Conservation (phyloP, 192 early-diverging fungal genomes). For the Spizellomyces punctatus region DNA sequence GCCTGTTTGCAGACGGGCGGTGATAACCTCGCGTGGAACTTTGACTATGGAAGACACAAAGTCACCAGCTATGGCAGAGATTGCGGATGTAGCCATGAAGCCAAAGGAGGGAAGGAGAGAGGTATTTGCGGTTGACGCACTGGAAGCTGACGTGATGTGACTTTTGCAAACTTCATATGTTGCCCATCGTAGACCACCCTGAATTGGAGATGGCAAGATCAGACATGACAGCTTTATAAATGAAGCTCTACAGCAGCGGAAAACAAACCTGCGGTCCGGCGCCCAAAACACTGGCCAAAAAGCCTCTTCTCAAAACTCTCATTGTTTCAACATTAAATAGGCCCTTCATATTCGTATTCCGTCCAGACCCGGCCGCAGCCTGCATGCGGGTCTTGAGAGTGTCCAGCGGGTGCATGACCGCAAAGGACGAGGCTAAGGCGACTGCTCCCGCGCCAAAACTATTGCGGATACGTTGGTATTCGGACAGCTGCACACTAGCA, state of each 20-base stretch:
- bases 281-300: conserved; percentile 67
- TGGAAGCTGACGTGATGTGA: background rate
- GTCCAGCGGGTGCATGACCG: conserved; percentile 77
- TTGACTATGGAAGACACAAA: conserved; percentile 73
- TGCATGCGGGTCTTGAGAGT: conserved; percentile 76
- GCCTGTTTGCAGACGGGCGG: conserved; percentile 70
- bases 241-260: background rate
- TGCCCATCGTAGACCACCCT: conserved; percentile 70
- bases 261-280: conserved; percentile 66
- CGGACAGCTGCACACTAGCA: too few species aligned
- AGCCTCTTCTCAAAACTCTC: conserved; percentile 60
- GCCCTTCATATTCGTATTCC: conserved; percentile 39
- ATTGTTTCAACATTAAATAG: conserved; percentile 56
- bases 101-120: conserved; percentile 34
- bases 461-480: conserved; percentile 27
- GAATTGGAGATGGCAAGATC: background rate
- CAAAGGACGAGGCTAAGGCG: conserved; percentile 68
- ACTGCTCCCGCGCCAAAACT: conserved; percentile 66
- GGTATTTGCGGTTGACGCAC: conserved; percentile 8
- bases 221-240: background rate
- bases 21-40: conserved; percentile 76
- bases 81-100: conserved; percentile 64
- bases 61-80: conserved; percentile 73
- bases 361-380: conserved; percentile 40
- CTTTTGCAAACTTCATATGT: conserved; percentile 72